Conservation (phyloP, 306 rosid genomes). For the Medicago arabica region DNA sequence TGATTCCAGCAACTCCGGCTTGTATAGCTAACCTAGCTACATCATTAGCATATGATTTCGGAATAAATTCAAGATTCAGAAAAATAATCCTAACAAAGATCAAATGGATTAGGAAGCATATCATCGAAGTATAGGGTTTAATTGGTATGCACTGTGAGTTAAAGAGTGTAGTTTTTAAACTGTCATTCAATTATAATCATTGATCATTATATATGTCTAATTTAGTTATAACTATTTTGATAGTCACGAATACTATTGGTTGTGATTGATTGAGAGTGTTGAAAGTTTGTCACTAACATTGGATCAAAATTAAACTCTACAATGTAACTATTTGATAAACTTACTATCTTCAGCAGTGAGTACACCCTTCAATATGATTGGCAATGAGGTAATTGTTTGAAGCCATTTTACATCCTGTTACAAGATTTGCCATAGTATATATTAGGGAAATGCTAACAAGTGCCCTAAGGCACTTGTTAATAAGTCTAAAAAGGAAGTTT, state of each 20-base stretch:
- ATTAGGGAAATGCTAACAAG: too few relatives aligned
- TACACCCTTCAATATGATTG: conserved; percentile 89
- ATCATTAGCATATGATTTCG: conserved; percentile 1
- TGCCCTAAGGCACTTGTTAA: too few relatives aligned
- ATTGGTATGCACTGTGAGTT: not conserved
- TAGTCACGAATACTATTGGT: not conserved
- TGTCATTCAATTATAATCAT: too few relatives aligned
- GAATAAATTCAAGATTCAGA: not conserved
- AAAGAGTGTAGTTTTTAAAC: not conserved
- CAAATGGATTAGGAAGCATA: not conserved
- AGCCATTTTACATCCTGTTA: conserved; percentile 92
- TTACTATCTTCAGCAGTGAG: conserved; percentile 88
- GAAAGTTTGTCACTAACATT: not conserved
- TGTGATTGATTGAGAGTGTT: not conserved
- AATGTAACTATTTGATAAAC: conserved; percentile 21
- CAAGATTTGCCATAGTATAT: conserved; percentile 2
- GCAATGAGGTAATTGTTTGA: conserved; percentile 85
- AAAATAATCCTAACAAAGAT: not conserved
- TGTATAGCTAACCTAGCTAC: conserved; percentile 82
- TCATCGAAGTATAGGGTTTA: not conserved
- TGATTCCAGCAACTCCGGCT: conserved; percentile 81
- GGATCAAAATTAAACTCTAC: not conserved
- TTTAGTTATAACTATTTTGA: too few relatives aligned
- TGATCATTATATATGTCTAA: too few relatives aligned
- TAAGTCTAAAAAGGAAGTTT: too few relatives aligned